Percentiles rank a stretch among this genome's conserved stretches.
These are phyloP conservation scores for Jatropha podagrica DNA, from an alignment of 441 rosid genomes.

Conservation along the genomic window DNA sequence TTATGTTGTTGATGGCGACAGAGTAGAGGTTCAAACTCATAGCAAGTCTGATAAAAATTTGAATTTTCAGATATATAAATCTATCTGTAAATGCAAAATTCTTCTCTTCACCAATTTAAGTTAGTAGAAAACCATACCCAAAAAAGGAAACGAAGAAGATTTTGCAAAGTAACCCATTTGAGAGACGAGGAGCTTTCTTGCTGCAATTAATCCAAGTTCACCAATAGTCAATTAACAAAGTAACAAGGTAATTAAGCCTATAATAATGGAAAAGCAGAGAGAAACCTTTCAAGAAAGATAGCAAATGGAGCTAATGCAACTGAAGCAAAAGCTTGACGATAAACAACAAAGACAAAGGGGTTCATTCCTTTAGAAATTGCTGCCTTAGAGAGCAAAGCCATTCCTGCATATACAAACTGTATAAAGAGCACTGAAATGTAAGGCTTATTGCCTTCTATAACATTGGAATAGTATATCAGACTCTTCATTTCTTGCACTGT, in stretches of 20 bases:
- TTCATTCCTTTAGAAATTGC: conserved; percentile 72
- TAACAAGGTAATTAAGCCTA: too few relatives aligned
- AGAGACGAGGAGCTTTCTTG: conserved; percentile 48
- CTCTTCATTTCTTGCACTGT: conserved; percentile 32
- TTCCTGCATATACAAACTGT: conserved; percentile 67
- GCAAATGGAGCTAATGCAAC: conserved; percentile 66
- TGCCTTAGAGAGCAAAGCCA: conserved; percentile 77
- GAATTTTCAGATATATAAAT: neutral
- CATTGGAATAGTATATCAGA: conserved; percentile 15
- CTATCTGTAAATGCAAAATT: too few relatives aligned
- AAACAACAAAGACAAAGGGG: conserved; percentile 73
- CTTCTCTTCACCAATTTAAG: too few relatives aligned
- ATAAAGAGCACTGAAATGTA: conserved; percentile 59
- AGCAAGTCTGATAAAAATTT: conserved; percentile 50
- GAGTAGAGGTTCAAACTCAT: conserved; percentile 63
- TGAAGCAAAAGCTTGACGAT: conserved; percentile 67
- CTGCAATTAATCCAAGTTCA: conserved; percentile 34
- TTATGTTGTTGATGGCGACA: conserved; percentile 60
- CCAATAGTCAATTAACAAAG: neutral
- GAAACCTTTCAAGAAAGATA: conserved; percentile 67
- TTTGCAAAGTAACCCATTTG: conserved; percentile 51
- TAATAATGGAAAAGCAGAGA: neutral
- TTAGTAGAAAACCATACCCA: conserved; percentile 44
- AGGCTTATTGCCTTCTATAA: conserved; percentile 45
- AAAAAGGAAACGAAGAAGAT: conserved; percentile 63